These are phyloP conservation scores for Lentinula novae-zelandiae DNA, from an alignment of 1,284 basidiomycete species.

Conservation along the genomic window DNA sequence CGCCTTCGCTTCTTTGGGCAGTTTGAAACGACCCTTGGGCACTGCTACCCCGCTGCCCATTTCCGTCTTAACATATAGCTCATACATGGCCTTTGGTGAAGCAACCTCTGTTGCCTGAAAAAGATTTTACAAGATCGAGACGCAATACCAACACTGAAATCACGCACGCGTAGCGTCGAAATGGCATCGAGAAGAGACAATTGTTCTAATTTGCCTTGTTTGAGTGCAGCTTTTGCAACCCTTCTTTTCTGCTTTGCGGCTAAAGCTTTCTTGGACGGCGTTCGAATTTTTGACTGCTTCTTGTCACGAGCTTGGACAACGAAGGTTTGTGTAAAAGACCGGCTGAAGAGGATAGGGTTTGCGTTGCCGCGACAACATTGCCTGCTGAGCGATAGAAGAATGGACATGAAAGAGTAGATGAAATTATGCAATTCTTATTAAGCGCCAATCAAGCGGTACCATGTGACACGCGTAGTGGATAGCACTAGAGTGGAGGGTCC, in stretches of 20 bases:
- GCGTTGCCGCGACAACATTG: slow-evolving; percentile 23
- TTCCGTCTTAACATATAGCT: slow-evolving; percentile 77
- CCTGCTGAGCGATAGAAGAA: slow-evolving; percentile 18
- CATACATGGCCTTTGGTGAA: slow-evolving; percentile 71
- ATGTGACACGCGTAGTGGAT: not conserved
- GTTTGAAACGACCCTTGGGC: slow-evolving; percentile 44
- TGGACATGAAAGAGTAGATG: not conserved
- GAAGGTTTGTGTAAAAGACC: slow-evolving; percentile 50
- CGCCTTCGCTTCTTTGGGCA: slow-evolving; percentile 68
- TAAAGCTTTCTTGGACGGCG: slow-evolving; percentile 61
- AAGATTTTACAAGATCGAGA: not conserved
- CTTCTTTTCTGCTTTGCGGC: slow-evolving; percentile 51
- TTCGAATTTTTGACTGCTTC: slow-evolving; percentile 44
- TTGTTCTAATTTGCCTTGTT: slow-evolving; percentile 49
- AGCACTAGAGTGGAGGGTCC: not conserved
- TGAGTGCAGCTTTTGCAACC: slow-evolving; percentile 39
- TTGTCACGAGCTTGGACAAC: slow-evolving; percentile 42
- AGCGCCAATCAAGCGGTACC: not conserved
- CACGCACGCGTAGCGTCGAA: slow-evolving; percentile 63
- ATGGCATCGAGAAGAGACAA: slow-evolving; percentile 63
- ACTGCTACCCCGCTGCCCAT: slow-evolving; percentile 72
- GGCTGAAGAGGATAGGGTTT: slow-evolving; percentile 15
- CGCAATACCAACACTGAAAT: not conserved
- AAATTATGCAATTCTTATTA: not conserved
- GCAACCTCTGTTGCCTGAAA: slow-evolving; percentile 76